Conservation (phyloP, 192 early-diverging fungal genomes). For the Coemansia sp. region DNA sequence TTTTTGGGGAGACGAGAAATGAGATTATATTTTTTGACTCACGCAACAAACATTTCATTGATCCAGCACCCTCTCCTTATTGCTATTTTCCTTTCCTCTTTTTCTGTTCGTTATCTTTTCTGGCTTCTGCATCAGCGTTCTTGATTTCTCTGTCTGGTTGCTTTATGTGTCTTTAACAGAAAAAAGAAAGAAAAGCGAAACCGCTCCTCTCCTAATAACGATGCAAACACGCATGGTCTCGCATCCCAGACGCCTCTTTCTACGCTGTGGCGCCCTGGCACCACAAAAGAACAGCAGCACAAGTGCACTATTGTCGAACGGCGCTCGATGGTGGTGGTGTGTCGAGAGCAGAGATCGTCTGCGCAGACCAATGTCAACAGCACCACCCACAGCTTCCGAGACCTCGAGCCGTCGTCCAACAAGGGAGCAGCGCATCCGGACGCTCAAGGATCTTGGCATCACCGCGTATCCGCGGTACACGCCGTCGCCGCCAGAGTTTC, state of each 20-base stretch:
- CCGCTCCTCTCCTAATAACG: background rate
- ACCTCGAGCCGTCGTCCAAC: slow-evolving; percentile 7
- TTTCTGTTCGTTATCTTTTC: slow-evolving; percentile 5
- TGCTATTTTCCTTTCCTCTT: slow-evolving; percentile 2
- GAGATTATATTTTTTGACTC: too few relatives aligned
- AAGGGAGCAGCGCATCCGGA: slow-evolving; percentile 29
- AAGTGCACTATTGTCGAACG: background rate
- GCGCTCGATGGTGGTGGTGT: background rate
- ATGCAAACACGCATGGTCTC: slow-evolving; percentile 7
- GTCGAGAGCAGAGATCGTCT: background rate
- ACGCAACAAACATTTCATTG: too few relatives aligned
- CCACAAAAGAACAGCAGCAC: background rate
- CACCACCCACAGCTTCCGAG: slow-evolving; percentile 1
- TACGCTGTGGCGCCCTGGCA: background rate
- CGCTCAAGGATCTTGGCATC: slow-evolving; percentile 21
- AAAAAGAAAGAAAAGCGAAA: background rate
- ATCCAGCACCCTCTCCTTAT: too few relatives aligned
- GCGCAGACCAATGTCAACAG: background rate
- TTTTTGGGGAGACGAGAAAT: too few relatives aligned
- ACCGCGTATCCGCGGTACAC: slow-evolving; percentile 45
- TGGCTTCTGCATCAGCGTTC: background rate
- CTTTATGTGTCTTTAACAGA: background rate
- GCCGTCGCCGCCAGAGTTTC: slow-evolving; percentile 19
- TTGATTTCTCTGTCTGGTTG: background rate
- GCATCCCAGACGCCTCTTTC: background rate